Percentiles rank a stretch among this genome's conserved stretches.
phyloP scores from a whole-genome alignment of 1,139 yeast species.

The Suzukiozyma palmioleophila region DNA sequence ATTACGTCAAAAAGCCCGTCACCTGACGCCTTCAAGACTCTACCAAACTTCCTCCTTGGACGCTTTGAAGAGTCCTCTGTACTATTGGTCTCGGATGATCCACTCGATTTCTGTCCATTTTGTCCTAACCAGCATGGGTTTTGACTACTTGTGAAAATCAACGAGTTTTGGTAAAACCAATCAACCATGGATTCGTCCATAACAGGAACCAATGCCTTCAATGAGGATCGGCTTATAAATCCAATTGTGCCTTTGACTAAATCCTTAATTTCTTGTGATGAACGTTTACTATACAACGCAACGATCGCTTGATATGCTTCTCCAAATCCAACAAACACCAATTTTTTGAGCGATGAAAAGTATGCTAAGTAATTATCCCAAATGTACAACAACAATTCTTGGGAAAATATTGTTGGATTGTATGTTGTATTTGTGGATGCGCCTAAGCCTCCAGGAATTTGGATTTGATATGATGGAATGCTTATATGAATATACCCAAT shows the following conservation, averaged over 20 bases:
- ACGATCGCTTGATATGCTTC: slow-evolving; percentile 86
- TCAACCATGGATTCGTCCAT: slow-evolving; percentile 87
- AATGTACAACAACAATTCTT: slow-evolving; percentile 69
- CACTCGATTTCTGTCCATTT: slow-evolving; percentile 13
- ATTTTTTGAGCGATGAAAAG: slow-evolving; percentile 59
- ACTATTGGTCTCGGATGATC: slow-evolving; percentile 17
- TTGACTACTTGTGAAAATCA: slow-evolving; percentile 68
- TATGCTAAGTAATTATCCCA: slow-evolving; percentile 91
- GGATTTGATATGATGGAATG: slow-evolving; percentile 52
- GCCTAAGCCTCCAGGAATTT: slow-evolving; percentile 22
- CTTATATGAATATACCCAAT: slow-evolving; percentile 83
- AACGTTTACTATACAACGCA: slow-evolving; percentile 80
- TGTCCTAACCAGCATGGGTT: slow-evolving; percentile 71
- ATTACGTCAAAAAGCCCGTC: slow-evolving; percentile 77
- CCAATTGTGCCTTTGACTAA: slow-evolving; percentile 69
- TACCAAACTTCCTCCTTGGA: slow-evolving; percentile 87
- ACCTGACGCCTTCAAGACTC: slow-evolving; percentile 68
- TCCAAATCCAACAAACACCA: slow-evolving; percentile 85
- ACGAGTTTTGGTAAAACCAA: slow-evolving; percentile 87
- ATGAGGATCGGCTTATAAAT: slow-evolving; percentile 59
- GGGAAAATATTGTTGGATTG: slow-evolving; percentile 63
- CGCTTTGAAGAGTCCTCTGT: slow-evolving; percentile 51
- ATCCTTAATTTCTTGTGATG: slow-evolving; percentile 50
- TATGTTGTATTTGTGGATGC: slow-evolving; percentile 31
- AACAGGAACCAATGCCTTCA: slow-evolving; percentile 77